Base-by-base conservation (phyloP, 139 green algal genomes). In the Prasinococcaceae sp. region DNA sequence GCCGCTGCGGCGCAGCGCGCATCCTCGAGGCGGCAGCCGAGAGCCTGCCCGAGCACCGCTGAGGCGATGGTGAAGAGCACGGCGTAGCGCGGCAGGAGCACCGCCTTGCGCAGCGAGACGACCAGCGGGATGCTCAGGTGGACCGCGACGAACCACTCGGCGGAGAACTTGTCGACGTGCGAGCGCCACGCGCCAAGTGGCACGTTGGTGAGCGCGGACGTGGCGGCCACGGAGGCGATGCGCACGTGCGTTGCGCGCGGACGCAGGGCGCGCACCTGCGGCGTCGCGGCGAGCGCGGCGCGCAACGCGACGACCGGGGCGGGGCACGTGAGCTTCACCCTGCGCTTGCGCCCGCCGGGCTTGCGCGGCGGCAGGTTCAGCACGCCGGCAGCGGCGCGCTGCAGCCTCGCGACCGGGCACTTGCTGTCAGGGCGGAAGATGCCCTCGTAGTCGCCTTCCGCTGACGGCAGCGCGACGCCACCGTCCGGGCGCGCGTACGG, bases 111-210 rank as follows among this genome's bases (percentile, higher is more conserved):
- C 44, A 93, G 65, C 73, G 85, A 79, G 0, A 75, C 83, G 2
- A 94, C 70, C 54, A 94, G 86, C 9, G 84, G 84, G 27, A 94
- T 82, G 6, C 79, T 80, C 2, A 79, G 77, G 53, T 94, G 84
- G 25, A 94, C 81, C 0, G 79, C 83, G 17, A 93, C 9, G 32
- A 94, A 82, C 84, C 84, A 94, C 29, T 68, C 59, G 0, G 70
- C 58, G 0, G 66, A 81, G 61, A 94, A 94, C 70, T 94, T 94
- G 20, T 70, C 50, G 9, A 54, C 71, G 66, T 94, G 79, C 62
- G 86, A 82, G 1, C 86, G 69, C 75, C 49, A 68, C 42, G 75
- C 68, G 24, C 85, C 85, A 50, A 72, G 84, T 1, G 85, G 85
- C 28, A 94, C 37, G 57, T 94, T 94, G 22, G 78, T 50, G 0